Evolutionary conservation across 305 asterid species (phyloP).

Genomic region (Solanum chacoense): DNA sequence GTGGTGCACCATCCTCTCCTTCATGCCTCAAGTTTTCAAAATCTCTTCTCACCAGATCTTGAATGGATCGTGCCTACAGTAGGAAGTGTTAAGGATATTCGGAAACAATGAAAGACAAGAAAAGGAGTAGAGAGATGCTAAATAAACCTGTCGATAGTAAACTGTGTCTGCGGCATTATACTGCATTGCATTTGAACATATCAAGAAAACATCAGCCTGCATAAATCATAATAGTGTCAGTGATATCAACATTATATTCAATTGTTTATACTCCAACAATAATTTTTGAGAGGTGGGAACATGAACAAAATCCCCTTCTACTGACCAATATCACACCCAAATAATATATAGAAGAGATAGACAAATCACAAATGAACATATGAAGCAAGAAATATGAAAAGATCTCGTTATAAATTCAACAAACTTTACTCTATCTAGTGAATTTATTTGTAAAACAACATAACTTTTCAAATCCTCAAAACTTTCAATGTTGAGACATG

Average conservation of each 20-base stretch:
- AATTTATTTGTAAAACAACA: background rate
- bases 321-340: background rate
- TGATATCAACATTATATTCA: background rate
- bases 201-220: conserved; percentile 84
- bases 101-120: background rate
- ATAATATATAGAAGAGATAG: background rate
- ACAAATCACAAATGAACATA: background rate
- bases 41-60: conserved; percentile 83
- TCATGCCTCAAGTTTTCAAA: conserved; percentile 75
- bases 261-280: background rate
- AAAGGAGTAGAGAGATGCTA: conserved; percentile 4
- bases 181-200: conserved; percentile 96
- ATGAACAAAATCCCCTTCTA: background rate
- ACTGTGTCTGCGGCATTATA: conserved; percentile 82
- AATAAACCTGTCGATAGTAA: conserved; percentile 76
- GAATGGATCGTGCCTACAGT: conserved; percentile 73
- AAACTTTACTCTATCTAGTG: background rate
- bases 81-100: conserved; percentile 10
- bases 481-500: background rate
- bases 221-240: conserved; percentile 7
- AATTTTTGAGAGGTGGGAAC: background rate
- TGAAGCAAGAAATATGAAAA: background rate
- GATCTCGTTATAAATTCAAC: background rate
- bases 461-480: background rate
- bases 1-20: conserved; percentile 85